Percentiles rank a stretch among this genome's conserved stretches.
Conservation (phyloP, 2,329 filamentous ascomycete genomes). For the Penicillium sp. region DNA sequence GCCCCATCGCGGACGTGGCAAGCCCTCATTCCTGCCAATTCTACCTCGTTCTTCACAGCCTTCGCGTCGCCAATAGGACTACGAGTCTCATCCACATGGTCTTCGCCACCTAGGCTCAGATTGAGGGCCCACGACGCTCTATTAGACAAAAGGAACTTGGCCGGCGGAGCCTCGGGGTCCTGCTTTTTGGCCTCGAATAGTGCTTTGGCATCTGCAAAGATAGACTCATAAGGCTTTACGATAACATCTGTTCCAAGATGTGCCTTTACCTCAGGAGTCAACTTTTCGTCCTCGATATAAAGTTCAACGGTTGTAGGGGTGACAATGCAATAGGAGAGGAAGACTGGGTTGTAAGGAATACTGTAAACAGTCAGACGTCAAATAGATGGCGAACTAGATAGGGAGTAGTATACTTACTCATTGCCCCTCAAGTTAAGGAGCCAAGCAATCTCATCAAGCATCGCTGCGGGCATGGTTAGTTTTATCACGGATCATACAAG, state of each 20-base stretch:
- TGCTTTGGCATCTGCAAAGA: slow-evolving; percentile 77
- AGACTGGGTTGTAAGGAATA: slow-evolving; percentile 97
- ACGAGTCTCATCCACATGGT: slow-evolving; percentile 81
- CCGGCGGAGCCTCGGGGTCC: slow-evolving; percentile 44
- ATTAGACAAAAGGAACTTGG: slow-evolving; percentile 83
- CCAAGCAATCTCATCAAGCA: slow-evolving; percentile 97
- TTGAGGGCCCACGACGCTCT: slow-evolving; percentile 93
- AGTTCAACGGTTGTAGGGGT: slow-evolving; percentile 77
- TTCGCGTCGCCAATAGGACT: slow-evolving; percentile 91
- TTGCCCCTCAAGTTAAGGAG: slow-evolving; percentile 95
- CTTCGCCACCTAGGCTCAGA: slow-evolving; percentile 81
- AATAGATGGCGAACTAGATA: slow-evolving; percentile 8
- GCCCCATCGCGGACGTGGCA: slow-evolving; percentile 95
- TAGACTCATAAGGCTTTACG: slow-evolving; percentile 79
- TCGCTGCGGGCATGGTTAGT: slow-evolving; percentile 53
- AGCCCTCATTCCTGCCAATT: slow-evolving; percentile 88
- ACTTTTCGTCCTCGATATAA: slow-evolving; percentile 81
- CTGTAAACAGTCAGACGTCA: slow-evolving; percentile 36
- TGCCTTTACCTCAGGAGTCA: slow-evolving; percentile 68
- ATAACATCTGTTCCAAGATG: slow-evolving; percentile 74
- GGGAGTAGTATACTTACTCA: slow-evolving; percentile 59
- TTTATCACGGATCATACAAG: neutral
- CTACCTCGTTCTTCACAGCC: slow-evolving; percentile 88
- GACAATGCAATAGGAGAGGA: slow-evolving; percentile 93
- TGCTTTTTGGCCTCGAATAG: slow-evolving; percentile 58